Evolutionary conservation across 2,329 filamentous ascomycete genomes (phyloP).

Genomic region (Penicillium sp.): DNA sequence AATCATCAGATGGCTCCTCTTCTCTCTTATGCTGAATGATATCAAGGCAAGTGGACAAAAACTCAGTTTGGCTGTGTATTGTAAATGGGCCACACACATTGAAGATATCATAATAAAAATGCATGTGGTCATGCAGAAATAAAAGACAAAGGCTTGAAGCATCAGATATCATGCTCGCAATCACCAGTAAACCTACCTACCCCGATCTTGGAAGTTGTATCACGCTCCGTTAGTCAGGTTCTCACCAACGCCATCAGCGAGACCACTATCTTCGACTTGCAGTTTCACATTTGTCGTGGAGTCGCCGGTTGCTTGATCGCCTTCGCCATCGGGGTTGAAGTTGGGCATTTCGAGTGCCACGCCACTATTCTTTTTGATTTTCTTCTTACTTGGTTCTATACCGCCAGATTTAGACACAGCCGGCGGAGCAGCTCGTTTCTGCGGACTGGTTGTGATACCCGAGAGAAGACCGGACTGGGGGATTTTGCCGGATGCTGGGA

Average conservation of each 20-base stretch:
- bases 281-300: slow-evolving; percentile 19
- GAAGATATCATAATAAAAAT: neutral
- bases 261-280: slow-evolving; percentile 17
- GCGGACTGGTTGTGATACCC: slow-evolving; percentile 39
- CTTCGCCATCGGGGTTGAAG: slow-evolving; percentile 25
- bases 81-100: neutral
- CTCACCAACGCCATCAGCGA: slow-evolving; percentile 34
- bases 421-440: slow-evolving; percentile 41
- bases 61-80: neutral
- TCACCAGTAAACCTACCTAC: slow-evolving; percentile 13
- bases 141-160: neutral
- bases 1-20: neutral
- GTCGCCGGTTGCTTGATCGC: slow-evolving; percentile 26
- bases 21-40: neutral
- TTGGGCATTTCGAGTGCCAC: slow-evolving; percentile 28
- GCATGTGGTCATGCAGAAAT: neutral
- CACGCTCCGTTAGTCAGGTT: slow-evolving; percentile 5
- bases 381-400: slow-evolving; percentile 44
- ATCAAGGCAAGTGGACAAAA: neutral
- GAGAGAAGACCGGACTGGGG: slow-evolving; percentile 32
- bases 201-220: slow-evolving; percentile 28
- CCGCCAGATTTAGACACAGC: slow-evolving; percentile 28
- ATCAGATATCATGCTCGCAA: slow-evolving; percentile 25
- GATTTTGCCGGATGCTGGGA: slow-evolving; percentile 50
- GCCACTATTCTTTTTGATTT: slow-evolving; percentile 43